Base-by-base conservation (phyloP, 371 early-diverging fungal species). In the Umbelopsis sp. region DNA sequence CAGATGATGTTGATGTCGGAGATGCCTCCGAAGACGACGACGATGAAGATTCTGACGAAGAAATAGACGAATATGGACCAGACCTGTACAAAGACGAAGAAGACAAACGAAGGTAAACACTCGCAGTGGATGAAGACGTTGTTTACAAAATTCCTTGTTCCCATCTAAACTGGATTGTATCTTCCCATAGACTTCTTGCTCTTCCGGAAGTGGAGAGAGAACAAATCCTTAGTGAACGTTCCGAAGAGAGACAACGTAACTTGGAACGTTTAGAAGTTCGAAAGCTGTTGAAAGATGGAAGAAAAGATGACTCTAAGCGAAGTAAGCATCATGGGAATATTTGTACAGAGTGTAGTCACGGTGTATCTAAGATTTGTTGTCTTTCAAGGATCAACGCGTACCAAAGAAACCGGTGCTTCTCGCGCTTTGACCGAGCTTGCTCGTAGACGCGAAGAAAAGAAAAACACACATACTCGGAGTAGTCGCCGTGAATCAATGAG, bases 201-300 rank as follows among this genome's bases (percentile, higher is more conserved):
- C 76, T 92, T 69, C 82, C 88, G 9, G 93, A 93, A 78, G 86
- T 92, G 7, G 91, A 93, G 65, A 86, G 94, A 74, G 93, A 93
- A 70, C 82, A 85, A 41, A 92, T 93, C 73, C 74, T 93, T 38
- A 82, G 87, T 52, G 93, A 93, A 63, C 90, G 93, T 65, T 90
- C 89, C 48, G 93, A 93, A 66, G 84, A 86, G 74, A 77, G 87
- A 76, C 83, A 82, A 25, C 74, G 83, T 51, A 78, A 82, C 46
- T 50, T 88, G 45, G 88, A 88, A 72, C 81, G 86, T 50, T 75
- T 85, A 57, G 85, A 88, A 77, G 83, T 88, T 12, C 78, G 85
- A 64, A 86, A 85, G 66, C 69, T 86, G 29, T 62, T 88, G 29
- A 88, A 84, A 41, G 76, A 86, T 75, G 79, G 86, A 62, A 67